Evolutionary conservation across 2,329 filamentous ascomycete species (phyloP), one percentile per base, ranked within the genome.

Genomic region (Alternaria burnsii): DNA sequence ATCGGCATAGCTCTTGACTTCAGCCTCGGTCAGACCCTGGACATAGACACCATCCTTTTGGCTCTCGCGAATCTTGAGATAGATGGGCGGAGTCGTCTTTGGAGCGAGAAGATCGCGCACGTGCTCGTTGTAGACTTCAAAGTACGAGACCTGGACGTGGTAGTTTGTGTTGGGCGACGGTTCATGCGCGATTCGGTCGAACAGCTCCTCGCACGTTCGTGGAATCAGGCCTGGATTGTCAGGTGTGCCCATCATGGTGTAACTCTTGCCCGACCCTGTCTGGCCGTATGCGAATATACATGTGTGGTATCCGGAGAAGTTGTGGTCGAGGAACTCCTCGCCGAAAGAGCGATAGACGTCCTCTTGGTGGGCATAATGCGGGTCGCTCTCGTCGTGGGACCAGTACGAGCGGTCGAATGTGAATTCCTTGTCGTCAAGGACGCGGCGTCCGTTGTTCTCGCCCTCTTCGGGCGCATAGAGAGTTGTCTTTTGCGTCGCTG

Each of bases 51-150:
- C 95, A 69, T 98, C 94, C 28, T 89, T 93, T 18, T 94, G 94
- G 18, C 93, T 97, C 82, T 99, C 95, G 73, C 95, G 90, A 74
- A 99, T 97, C 81, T 97, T 97, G 71, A 99, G 90, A 78, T 98
- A 97, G 76, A 96, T 90, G 2, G 94, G 92, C 5, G 91, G 85
- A 63, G 91, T 91, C 57, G 89, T 91, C 28, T 91, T 86, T 11
- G 94, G 92, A 0, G 93, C 91, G 46, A 99, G 87, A 36, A 99
- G 83, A 76, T 99, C 95, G 59, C 95, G 92, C 51, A 99, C 95
- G 79, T 98, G 95, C 81, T 99, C 95, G 80, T 99, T 99, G 86
- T 99, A 99, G 63, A 99, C 95, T 78, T 99, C 95, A 74, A 99
- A 98, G 82, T 99, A 99, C 4, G 94, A 97, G 28, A 98, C 95